Conservation (phyloP, 768 basidiomycete species). For the Gymnopilus dilepis region DNA sequence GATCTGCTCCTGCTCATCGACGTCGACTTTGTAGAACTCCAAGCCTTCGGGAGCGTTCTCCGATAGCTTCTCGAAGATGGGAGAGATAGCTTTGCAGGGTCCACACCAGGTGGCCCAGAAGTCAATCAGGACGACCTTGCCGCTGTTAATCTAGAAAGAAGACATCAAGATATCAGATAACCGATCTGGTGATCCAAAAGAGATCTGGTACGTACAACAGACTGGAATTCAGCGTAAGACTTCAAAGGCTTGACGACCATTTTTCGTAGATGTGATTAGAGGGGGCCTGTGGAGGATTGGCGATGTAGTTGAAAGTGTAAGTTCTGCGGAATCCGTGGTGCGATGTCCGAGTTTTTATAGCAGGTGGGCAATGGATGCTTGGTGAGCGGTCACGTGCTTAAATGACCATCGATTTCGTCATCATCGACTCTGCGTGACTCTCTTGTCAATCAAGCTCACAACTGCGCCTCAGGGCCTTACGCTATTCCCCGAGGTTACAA, state of each 20-base stretch:
- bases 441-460: neutral
- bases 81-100: slow-evolving; percentile 70
- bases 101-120: slow-evolving; percentile 85
- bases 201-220: slow-evolving; percentile 42
- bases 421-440: slow-evolving; percentile 14
- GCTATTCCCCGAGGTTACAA: neutral
- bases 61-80: slow-evolving; percentile 66
- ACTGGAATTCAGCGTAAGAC: slow-evolving; percentile 43
- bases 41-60: slow-evolving; percentile 37
- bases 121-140: slow-evolving; percentile 60
- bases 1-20: slow-evolving; percentile 62
- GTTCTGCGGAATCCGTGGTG: slow-evolving; percentile 1
- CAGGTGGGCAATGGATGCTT: slow-evolving; percentile 13
- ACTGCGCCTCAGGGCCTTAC: neutral
- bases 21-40: slow-evolving; percentile 76
- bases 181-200: neutral
- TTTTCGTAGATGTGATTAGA: slow-evolving; percentile 3
- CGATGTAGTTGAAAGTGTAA: slow-evolving; percentile 4
- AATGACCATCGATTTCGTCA: slow-evolving; percentile 12
- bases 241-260: slow-evolving; percentile 48
- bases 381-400: slow-evolving; percentile 25
- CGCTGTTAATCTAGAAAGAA: slow-evolving; percentile 47
- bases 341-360: slow-evolving; percentile 20
- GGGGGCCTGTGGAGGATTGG: neutral
- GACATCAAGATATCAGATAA: neutral